These are phyloP conservation scores for Hemisphaericaspora nanyangensis DNA, from an alignment of 805 yeast species.

Conservation along the genomic window DNA sequence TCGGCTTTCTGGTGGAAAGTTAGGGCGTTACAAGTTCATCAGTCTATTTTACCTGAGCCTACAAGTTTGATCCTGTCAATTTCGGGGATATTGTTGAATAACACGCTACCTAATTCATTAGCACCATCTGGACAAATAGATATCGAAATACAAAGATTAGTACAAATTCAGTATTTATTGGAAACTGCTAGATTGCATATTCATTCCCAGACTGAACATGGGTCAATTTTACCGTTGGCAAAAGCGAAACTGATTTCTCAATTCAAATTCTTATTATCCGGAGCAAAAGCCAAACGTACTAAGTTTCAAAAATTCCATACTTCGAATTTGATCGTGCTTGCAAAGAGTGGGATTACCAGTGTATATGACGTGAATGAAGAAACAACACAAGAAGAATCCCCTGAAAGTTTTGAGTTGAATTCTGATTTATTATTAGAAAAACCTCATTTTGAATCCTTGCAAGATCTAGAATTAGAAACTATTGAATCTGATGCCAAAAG, in stretches of 20 bases:
- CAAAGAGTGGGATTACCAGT: conserved; percentile 43
- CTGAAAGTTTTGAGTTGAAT: conserved; percentile 59
- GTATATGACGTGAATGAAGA: conserved; percentile 13
- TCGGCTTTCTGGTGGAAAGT: conserved; percentile 73
- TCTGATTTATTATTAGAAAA: conserved; percentile 77
- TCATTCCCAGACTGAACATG: conserved; percentile 61
- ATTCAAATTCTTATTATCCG: conserved; percentile 67
- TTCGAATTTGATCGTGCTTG: conserved; percentile 73
- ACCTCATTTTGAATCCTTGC: conserved; percentile 64
- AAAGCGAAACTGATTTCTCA: conserved; percentile 58
- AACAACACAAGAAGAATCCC: conserved; percentile 19
- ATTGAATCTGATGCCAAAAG: conserved; percentile 33
- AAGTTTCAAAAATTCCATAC: conserved; percentile 72
- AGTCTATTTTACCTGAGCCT: conserved; percentile 61
- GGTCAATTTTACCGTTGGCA: conserved; percentile 50
- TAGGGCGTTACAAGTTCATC: conserved; percentile 61
- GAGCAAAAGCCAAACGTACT: conserved; percentile 85
- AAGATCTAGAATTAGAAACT: conserved; percentile 37
- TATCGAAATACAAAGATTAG: conserved; percentile 26
- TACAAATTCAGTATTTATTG: conserved; percentile 50
- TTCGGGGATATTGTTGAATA: conserved; percentile 37
- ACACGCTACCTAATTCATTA: conserved; percentile 24
- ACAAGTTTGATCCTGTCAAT: conserved; percentile 46
- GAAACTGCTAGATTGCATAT: conserved; percentile 66
- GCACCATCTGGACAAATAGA: conserved; percentile 28